Evolutionary conservation across 164 flowering plant species (phyloP), one percentile per base, ranked within the genome.

Genomic region (Chimonanthus salicifolius): DNA sequence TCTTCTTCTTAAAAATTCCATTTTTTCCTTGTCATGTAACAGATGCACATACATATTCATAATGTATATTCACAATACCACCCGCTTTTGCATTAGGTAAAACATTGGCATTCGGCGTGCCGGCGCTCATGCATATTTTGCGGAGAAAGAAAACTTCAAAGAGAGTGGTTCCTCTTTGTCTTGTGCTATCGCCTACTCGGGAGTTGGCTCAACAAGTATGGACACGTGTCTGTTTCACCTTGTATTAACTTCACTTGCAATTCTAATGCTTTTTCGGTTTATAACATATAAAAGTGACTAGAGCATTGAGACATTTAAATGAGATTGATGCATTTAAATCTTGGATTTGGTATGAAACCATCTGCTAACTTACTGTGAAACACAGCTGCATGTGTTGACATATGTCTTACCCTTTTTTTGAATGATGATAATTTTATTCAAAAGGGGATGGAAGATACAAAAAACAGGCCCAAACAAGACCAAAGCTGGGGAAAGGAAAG

Each of bases 161-260:
- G 80, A 82, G 80, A 75, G 63, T 48, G 58, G 78, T 79, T 77
- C 98, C 99, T 4, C 87, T 83, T 46, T 90, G 94, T 73, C 96
- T 95, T 73, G 94, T 92, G 2, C 84, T 95, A 46, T 89, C 98
- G 7, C 99, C 99, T 6, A 95, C 98, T n/a, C 88, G 99, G 79
- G 99, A 95, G 80, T 84, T 95, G 65, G 99, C 99, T 84, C 97
- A 93, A 68, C 98, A 93, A 78, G 99, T 93, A 82, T 58, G 89
- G 74, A 49, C 54, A 71, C 71, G 46, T 49, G 50, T 68, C 47
- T 68, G 44, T n/a, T 65, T 33, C 33, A 33, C 33, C 33, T 33
- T 33, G 33, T 33, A 33, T 33, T 33, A 0, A 33, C 33, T 33
- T 33, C 1, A 33, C 16, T 54, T 54, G 16, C 16, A 54, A 51